Percentiles rank a stretch among this genome's conserved stretches.
Conservation (phyloP, 2,329 filamentous ascomycete genomes). For the Sporothrix schenckii region DNA sequence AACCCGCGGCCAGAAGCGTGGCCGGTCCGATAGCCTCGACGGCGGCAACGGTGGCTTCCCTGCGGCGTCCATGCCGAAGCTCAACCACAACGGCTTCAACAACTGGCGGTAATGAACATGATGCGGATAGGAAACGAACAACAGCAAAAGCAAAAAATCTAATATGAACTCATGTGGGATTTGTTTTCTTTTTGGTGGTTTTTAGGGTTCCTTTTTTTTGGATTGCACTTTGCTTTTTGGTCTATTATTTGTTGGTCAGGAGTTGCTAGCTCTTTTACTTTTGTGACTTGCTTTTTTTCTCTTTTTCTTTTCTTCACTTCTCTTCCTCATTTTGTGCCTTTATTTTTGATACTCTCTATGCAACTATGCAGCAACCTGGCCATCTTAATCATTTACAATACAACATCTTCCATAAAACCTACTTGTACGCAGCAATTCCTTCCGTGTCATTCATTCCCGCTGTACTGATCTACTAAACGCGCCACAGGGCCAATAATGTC, state of each 20-base stretch:
- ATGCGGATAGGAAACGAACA: background rate
- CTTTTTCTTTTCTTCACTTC: background rate
- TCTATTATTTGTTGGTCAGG: conserved; percentile 2
- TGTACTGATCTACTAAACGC: background rate
- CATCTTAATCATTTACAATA: conserved; percentile 9
- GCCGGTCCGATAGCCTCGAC: conserved; percentile 42
- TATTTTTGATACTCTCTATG: conserved; percentile 33
- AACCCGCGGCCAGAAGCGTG: conserved; percentile 41
- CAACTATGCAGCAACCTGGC: conserved; percentile 14
- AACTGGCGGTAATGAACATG: conserved; percentile 33
- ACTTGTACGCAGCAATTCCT: background rate
- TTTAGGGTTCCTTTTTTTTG: background rate
- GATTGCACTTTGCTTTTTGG: conserved; percentile 36
- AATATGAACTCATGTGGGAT: conserved; percentile 12
- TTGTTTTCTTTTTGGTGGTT: conserved; percentile 1
- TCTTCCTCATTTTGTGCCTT: background rate
- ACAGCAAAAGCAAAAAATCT: background rate
- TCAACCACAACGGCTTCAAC: conserved; percentile 36
- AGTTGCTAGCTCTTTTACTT: conserved; percentile 12
- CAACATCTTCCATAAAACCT: background rate
- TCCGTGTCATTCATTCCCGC: background rate
- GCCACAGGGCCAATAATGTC: background rate
- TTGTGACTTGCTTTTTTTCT: conserved; percentile 1
- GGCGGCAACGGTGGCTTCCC: conserved; percentile 35
- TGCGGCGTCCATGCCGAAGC: conserved; percentile 35